These are phyloP conservation scores for Carpinus viminea DNA, from an alignment of 306 rosid species.

Conservation along the genomic window DNA sequence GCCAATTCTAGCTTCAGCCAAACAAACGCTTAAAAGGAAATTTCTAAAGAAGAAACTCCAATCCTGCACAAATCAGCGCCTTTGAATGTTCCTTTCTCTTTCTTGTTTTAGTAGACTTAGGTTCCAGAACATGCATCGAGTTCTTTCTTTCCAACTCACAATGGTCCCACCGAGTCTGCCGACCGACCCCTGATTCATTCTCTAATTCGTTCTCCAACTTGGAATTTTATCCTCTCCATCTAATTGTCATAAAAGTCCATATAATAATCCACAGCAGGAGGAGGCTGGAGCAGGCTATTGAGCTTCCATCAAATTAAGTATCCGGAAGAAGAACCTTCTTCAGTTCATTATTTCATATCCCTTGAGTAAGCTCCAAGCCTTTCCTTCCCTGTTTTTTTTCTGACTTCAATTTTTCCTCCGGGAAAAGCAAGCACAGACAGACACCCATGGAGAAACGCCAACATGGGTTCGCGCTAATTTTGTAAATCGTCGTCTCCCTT, in stretches of 20 bases:
- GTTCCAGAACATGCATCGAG: background rate
- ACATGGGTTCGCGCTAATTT: conserved; percentile 30
- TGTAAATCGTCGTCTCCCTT: conserved; percentile 41
- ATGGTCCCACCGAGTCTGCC: conserved; percentile 23
- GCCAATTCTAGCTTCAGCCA: background rate
- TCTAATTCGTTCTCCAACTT: background rate
- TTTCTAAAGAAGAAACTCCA: background rate
- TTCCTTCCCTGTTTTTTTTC: conserved; percentile 21
- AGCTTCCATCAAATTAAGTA: no score
- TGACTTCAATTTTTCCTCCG: conserved; percentile 20
- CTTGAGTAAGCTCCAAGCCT: conserved; percentile 39
- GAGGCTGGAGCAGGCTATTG: no score
- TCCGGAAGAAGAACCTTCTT: no score
- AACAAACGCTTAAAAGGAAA: no score
- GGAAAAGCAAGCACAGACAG: conserved; percentile 8
- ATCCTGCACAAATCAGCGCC: background rate
- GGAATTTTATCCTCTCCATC: background rate
- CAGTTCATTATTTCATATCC: no score
- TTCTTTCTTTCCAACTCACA: conserved; percentile 4
- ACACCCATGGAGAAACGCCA: conserved; percentile 53
- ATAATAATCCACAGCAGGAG: no score
- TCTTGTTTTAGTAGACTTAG: background rate
- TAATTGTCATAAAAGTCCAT: no score
- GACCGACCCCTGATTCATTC: background rate
- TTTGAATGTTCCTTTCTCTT: background rate